Percentiles rank a stretch among this genome's conserved stretches.
phyloP scores from a whole-genome alignment of 345 rosid genomes.

The Psidium friedrichsthalianum region DNA sequence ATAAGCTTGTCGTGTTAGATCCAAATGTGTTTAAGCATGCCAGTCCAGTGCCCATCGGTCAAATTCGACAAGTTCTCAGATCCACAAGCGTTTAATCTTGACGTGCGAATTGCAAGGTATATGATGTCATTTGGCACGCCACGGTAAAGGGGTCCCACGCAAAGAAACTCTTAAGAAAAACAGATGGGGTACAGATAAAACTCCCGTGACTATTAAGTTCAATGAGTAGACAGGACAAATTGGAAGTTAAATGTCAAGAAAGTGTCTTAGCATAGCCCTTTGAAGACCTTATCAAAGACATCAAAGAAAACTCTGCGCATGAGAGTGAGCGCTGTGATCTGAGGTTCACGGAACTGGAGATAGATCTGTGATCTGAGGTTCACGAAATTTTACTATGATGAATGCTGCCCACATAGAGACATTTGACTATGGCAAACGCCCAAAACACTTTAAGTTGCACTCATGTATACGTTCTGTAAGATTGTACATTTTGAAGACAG shows the following conservation, averaged over 20 bases:
- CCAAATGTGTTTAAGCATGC: too few relatives aligned
- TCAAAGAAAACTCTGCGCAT: neutral
- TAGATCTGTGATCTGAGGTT: neutral
- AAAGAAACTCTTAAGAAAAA: too few relatives aligned
- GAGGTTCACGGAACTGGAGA: neutral
- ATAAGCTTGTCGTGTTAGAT: too few relatives aligned
- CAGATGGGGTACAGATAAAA: too few relatives aligned
- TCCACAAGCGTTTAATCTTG: too few relatives aligned
- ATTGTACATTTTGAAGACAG: neutral
- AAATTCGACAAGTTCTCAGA: too few relatives aligned
- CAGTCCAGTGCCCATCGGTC: too few relatives aligned
- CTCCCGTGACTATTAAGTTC: too few relatives aligned
- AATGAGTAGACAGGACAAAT: neutral
- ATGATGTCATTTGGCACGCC: too few relatives aligned
- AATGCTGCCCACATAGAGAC: neutral
- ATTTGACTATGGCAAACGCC: neutral
- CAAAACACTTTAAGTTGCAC: neutral
- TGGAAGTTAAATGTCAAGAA: neutral
- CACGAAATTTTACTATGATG: neutral
- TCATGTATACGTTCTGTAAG: neutral
- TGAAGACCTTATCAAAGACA: neutral
- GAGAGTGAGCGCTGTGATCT: too few relatives aligned
- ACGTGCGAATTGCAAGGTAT: too few relatives aligned
- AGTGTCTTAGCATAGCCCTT: neutral
- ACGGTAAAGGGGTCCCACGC: too few relatives aligned